Evolutionary conservation across 371 early-diverging fungal genomes (phyloP).

Genomic region (Mortierella sp.): DNA sequence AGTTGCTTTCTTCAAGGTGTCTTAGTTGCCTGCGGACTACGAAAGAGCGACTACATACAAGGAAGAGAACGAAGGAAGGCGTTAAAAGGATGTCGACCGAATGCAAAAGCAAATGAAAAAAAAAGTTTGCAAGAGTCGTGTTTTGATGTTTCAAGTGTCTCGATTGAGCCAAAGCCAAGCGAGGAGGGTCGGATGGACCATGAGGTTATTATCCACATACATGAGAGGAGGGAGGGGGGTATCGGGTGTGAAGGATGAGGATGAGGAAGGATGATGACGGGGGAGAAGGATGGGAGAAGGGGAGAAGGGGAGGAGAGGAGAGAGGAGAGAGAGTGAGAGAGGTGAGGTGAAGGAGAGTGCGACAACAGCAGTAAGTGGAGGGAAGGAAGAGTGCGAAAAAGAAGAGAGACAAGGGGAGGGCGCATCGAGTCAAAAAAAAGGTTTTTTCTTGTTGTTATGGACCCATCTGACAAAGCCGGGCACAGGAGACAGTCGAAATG

Average conservation of each 20-base stretch:
- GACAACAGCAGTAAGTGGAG: background rate
- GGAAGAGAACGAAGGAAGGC: background rate
- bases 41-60: background rate
- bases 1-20: background rate
- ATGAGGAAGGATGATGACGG: background rate
- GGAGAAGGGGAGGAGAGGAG: background rate
- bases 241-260: background rate
- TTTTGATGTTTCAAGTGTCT: slow-evolving; percentile 3
- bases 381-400: background rate
- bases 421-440: background rate
- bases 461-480: background rate
- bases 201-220: background rate
- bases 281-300: background rate
- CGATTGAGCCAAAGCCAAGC: background rate
- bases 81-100: background rate
- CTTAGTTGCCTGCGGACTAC: background rate
- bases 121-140: background rate
- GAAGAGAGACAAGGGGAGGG: background rate
- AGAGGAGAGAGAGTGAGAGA: background rate
- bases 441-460: background rate
- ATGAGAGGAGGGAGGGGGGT: background rate
- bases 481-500: background rate
- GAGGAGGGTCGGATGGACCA: background rate
- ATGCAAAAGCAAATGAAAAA: background rate
- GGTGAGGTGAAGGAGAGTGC: background rate